Percentiles rank a stretch among this genome's conserved stretches.
Conservation (phyloP, 2,329 filamentous ascomycete species). For the Triangularia setosa region DNA sequence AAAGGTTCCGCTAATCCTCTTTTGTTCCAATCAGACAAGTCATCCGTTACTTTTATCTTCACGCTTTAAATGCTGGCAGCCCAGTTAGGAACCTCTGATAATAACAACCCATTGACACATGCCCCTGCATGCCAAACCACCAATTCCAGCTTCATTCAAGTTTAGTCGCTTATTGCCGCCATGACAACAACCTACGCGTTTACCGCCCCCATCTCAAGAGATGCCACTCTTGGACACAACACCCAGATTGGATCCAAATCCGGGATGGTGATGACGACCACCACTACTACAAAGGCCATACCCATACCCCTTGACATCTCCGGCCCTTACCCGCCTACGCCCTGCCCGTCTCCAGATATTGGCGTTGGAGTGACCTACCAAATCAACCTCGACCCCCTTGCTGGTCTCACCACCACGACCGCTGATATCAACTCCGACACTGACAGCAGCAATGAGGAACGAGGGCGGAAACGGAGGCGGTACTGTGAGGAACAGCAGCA, state of each 20-base stretch:
- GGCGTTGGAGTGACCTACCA: background rate
- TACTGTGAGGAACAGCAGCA: background rate
- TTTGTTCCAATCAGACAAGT: background rate
- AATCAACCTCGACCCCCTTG: background rate
- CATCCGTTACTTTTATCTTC: background rate
- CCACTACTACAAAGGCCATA: background rate
- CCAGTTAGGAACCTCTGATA: background rate
- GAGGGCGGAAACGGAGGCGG: background rate
- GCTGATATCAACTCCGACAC: background rate
- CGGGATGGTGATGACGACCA: background rate
- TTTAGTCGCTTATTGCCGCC: no score
- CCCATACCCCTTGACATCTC: background rate
- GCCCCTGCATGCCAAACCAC: background rate
- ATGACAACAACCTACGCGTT: background rate
- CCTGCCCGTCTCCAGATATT: background rate
- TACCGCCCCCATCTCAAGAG: background rate
- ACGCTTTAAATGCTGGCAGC: background rate
- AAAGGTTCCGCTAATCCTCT: background rate
- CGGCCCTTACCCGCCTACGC: background rate
- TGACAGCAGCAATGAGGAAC: background rate
- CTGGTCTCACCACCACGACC: no score
- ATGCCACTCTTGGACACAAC: background rate
- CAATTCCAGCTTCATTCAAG: no score
- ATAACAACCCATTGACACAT: background rate
- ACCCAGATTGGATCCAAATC: no score